phyloP scores from a whole-genome alignment of 176 grass and related monocot species.

The Eragrostis curvula region DNA sequence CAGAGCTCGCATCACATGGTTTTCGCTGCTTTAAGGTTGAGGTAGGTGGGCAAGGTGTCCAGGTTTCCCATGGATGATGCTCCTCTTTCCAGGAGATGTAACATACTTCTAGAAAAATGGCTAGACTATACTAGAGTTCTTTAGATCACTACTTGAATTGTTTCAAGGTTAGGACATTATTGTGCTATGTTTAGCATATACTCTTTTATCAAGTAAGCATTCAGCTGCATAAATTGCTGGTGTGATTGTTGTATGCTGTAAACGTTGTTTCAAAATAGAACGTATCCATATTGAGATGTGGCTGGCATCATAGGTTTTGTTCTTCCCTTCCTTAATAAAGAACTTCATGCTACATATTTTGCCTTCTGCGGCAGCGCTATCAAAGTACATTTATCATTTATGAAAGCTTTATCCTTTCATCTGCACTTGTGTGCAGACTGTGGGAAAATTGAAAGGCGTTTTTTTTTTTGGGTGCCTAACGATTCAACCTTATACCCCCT shows the following conservation, averaged over 20 bases:
- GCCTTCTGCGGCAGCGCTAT: background rate
- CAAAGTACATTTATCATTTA: background rate
- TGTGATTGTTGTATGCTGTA: constrained; percentile 34
- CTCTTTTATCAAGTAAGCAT: constrained; percentile 19
- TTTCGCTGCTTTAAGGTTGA: constrained; percentile 77
- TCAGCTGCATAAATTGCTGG: background rate
- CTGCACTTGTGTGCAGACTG: no score
- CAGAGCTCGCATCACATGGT: constrained; percentile 66
- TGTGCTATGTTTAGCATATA: constrained; percentile 2
- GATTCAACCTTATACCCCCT: no score
- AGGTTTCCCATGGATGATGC: constrained; percentile 50
- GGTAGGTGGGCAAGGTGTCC: constrained; percentile 80
- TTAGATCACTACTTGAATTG: background rate
- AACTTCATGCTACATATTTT: background rate
- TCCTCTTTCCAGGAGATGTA: constrained; percentile 36
- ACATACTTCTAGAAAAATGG: background rate
- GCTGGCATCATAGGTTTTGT: background rate
- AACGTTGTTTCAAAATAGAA: background rate
- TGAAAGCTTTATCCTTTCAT: background rate
- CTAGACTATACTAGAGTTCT: background rate
- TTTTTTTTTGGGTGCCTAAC: no score
- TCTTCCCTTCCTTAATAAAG: background rate
- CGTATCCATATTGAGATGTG: background rate
- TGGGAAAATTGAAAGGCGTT: no score
- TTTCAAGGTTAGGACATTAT: background rate